phyloP scores from a whole-genome alignment of 1,139 yeast genomes.

The Sugiyamaella grinbergsii region DNA sequence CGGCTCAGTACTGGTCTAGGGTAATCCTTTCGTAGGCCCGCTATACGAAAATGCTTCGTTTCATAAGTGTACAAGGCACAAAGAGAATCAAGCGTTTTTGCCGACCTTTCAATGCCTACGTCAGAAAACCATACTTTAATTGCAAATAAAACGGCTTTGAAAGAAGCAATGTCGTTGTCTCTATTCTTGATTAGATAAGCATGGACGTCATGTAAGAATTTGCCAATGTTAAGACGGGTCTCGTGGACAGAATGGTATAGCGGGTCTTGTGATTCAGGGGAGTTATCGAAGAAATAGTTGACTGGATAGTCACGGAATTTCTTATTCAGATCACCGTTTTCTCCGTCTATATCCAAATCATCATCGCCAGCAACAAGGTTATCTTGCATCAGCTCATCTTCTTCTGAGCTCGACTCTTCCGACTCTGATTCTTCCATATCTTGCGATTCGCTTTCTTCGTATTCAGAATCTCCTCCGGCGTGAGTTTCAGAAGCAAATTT shows the following conservation, averaged over 20 bases:
- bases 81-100: conserved; percentile 56
- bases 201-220: conserved; percentile 62
- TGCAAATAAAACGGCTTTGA: conserved; percentile 66
- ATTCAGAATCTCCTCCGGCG: conserved; percentile 26
- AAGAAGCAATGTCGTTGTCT: conserved; percentile 69
- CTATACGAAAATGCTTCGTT: conserved; percentile 50
- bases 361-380: conserved; percentile 44
- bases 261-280: conserved; percentile 41
- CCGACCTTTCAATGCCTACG: conserved; percentile 72
- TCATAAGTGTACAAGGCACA: conserved; percentile 51
- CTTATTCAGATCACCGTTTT: conserved; percentile 37
- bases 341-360: conserved; percentile 47
- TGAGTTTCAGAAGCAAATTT: conserved; percentile 10
- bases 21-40: conserved; percentile 65
- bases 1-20: conserved; percentile 80
- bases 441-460: conserved; percentile 36
- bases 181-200: conserved; percentile 52
- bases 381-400: conserved; percentile 30
- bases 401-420: conserved; percentile 32
- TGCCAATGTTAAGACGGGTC: conserved; percentile 64
- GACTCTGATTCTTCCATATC: conserved; percentile 46
- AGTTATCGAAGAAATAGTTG: conserved; percentile 52
- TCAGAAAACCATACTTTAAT: conserved; percentile 82
- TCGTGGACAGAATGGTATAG: conserved; percentile 64
- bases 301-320: conserved; percentile 43